These are phyloP conservation scores for Lipomyces oligophaga DNA, from an alignment of 805 yeast genomes.

Conservation along the genomic window DNA sequence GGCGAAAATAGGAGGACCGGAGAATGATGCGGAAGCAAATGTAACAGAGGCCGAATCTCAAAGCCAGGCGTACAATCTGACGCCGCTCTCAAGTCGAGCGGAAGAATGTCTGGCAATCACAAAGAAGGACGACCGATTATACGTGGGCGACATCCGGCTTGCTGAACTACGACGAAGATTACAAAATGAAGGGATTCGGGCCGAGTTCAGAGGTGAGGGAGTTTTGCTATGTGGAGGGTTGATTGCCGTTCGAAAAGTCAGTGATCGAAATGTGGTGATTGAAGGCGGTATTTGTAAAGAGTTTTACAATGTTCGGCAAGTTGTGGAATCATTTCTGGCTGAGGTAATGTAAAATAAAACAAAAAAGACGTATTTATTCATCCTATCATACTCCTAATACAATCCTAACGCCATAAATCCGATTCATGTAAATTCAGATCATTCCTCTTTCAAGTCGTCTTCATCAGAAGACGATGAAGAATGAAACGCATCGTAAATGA, in stretches of 20 bases:
- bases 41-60: neutral
- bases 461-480: no score
- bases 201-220: slow-evolving; percentile 92
- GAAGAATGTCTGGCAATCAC: neutral
- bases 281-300: slow-evolving; percentile 76
- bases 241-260: slow-evolving; percentile 71
- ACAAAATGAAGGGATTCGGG: slow-evolving; percentile 55
- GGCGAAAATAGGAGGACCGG: slow-evolving; percentile 50
- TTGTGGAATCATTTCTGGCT: slow-evolving; percentile 50
- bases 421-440: no score
- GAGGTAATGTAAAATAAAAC: no score
- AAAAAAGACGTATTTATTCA: no score
- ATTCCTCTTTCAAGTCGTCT: no score
- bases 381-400: no score
- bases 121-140: slow-evolving; percentile 43
- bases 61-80: slow-evolving; percentile 32
- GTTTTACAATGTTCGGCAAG: slow-evolving; percentile 71
- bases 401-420: no score
- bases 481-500: no score
- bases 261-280: slow-evolving; percentile 76
- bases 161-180: slow-evolving; percentile 72
- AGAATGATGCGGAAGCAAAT: neutral
- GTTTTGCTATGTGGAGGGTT: slow-evolving; percentile 71
- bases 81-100: neutral
- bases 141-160: slow-evolving; percentile 83